Evolutionary conservation across 306 rosid genomes (phyloP).

Genomic region (Hylodesmum podocarpum): DNA sequence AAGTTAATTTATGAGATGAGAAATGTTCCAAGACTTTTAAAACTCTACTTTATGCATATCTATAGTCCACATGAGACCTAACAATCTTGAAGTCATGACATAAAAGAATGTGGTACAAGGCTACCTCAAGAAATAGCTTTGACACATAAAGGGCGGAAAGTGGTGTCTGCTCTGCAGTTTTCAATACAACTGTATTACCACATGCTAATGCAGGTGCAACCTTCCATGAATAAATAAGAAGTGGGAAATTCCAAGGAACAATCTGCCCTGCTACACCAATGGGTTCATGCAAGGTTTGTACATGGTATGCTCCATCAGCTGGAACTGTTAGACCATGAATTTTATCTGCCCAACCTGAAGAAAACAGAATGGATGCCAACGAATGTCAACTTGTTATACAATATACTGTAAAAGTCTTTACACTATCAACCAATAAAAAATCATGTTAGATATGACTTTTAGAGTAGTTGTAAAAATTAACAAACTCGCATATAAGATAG

Average conservation of each 20-base stretch:
- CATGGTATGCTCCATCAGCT: slow-evolving; percentile 69
- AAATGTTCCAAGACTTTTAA: too few species aligned
- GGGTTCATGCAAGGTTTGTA: slow-evolving; percentile 83
- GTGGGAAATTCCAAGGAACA: slow-evolving; percentile 89
- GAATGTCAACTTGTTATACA: neutral
- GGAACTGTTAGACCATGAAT: slow-evolving; percentile 77
- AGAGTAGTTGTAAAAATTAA: too few species aligned
- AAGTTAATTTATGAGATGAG: neutral
- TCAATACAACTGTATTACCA: slow-evolving; percentile 73
- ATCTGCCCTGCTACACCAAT: slow-evolving; percentile 84
- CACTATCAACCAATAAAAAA: too few species aligned
- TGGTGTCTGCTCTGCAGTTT: slow-evolving; percentile 85
- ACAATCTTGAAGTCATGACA: neutral
- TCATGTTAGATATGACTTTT: too few species aligned
- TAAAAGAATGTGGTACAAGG: neutral
- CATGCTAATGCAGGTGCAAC: slow-evolving; percentile 80
- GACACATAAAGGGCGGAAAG: slow-evolving; percentile 68
- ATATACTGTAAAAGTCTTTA: neutral
- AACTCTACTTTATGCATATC: neutral
- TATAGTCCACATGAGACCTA: neutral
- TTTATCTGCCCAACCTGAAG: slow-evolving; percentile 83
- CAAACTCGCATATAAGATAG: too few species aligned
- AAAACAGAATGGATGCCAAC: neutral
- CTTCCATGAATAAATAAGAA: slow-evolving; percentile 76
- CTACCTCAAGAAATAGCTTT: slow-evolving; percentile 67